Percentiles rank a stretch among this genome's conserved stretches.
Evolutionary conservation across 148 eudicot genomes (phyloP).

Genomic region (Bassia scoparia): DNA sequence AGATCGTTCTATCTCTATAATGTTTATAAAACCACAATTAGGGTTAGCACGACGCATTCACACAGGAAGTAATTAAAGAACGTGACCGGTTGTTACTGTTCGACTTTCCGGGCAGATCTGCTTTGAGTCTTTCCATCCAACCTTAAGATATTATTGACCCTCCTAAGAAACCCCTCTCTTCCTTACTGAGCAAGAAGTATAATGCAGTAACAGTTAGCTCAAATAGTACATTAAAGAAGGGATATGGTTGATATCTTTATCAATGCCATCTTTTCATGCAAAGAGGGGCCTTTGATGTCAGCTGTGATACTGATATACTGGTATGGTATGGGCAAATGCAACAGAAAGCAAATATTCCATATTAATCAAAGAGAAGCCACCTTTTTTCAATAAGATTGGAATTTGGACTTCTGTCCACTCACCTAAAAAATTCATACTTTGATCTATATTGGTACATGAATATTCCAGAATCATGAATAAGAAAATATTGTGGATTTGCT

Average conservation of each 20-base stretch:
- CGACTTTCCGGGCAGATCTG: not conserved
- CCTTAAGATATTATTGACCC: not conserved
- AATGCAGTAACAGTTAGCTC: not conserved
- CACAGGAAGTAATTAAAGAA: not conserved
- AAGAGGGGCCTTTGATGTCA: constrained; percentile 7
- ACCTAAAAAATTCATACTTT: not conserved
- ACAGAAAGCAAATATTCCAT: constrained; percentile 17
- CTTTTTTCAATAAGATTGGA: constrained; percentile 13
- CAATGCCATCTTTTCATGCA: constrained; percentile 7
- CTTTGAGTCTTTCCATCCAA: not conserved
- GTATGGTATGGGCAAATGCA: constrained; percentile 12
- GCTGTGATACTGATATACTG: constrained; percentile 12
- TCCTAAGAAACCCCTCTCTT: not conserved
- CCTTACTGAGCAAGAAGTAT: not conserved
- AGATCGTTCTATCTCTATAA: too few relatives aligned
- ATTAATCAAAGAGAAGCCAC: constrained; percentile 5
- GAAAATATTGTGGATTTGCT: not conserved
- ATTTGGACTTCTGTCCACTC: constrained; percentile 17
- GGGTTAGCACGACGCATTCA: not conserved
- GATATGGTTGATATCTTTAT: not conserved
- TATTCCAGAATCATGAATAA: not conserved
- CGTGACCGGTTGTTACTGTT: not conserved
- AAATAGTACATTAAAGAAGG: not conserved
- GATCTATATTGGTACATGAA: not conserved
- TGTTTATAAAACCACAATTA: not conserved